Conservation (phyloP, 2,329 filamentous ascomycete species). For the Fusarium sp. region DNA sequence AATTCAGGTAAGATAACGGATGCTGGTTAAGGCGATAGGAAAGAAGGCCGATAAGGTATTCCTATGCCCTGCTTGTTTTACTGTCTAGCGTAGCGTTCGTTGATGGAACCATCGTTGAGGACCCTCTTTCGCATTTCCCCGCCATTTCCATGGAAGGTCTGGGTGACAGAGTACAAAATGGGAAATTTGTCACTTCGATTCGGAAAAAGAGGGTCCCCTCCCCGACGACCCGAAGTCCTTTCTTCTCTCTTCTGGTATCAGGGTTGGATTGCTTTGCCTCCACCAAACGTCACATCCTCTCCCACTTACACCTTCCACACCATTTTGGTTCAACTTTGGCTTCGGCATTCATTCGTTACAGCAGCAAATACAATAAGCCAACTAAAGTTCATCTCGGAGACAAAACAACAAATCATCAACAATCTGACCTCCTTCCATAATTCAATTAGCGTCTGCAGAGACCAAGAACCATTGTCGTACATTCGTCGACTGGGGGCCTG, state of each 20-base stretch:
- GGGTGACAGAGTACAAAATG: not conserved
- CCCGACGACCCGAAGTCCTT: constrained; percentile 45
- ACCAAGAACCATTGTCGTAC: constrained; percentile 26
- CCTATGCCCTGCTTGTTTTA: not conserved
- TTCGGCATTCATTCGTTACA: constrained; percentile 16
- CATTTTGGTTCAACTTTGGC: not conserved
- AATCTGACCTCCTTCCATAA: constrained; percentile 25
- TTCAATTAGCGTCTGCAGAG: constrained; percentile 28
- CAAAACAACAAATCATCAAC: constrained; percentile 26
- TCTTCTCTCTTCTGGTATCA: constrained; percentile 12
- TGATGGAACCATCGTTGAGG: too few relatives aligned
- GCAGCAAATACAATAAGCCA: constrained; percentile 3
- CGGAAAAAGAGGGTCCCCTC: constrained; percentile 30
- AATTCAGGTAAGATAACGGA: not conserved
- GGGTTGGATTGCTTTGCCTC: constrained; percentile 15
- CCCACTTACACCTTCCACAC: constrained; percentile 21
- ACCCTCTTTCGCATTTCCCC: constrained; percentile 33
- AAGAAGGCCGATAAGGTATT: not conserved
- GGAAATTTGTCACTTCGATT: constrained; percentile 24
- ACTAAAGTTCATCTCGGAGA: constrained; percentile 8
- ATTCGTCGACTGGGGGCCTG: constrained; percentile 38
- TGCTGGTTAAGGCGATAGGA: not conserved
- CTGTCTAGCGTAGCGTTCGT: not conserved
- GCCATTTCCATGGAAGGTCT: constrained; percentile 13
- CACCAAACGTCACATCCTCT: constrained; percentile 37